phyloP scores from a whole-genome alignment of 1,284 basidiomycete species.

The Heterobasidion annosum region DNA sequence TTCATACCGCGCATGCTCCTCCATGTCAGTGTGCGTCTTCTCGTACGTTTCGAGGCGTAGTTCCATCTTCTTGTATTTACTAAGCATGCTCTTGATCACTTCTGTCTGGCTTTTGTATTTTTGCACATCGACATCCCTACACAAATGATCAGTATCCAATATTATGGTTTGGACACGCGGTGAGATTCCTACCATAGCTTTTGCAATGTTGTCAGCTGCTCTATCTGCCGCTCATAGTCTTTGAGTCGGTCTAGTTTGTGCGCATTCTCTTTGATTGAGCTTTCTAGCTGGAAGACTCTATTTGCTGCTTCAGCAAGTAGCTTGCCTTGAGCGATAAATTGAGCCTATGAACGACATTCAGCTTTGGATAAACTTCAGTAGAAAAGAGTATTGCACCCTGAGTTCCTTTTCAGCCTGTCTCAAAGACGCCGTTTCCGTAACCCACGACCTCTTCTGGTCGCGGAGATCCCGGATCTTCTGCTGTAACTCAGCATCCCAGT shows the following conservation, averaged over 20 bases:
- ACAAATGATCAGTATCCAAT: not conserved
- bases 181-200: slow-evolving; percentile 48
- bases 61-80: slow-evolving; percentile 54
- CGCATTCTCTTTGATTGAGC: slow-evolving; percentile 58
- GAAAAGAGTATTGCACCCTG: slow-evolving; percentile 30
- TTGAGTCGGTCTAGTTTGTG: slow-evolving; percentile 64
- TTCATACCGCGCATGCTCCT: slow-evolving; percentile 47
- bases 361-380: not conserved
- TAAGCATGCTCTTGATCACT: slow-evolving; percentile 44
- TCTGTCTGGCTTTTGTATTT: slow-evolving; percentile 58
- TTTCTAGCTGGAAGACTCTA: slow-evolving; percentile 53
- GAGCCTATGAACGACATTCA: slow-evolving; percentile 32
- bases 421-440: slow-evolving; percentile 49
- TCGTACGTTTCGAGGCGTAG: slow-evolving; percentile 49
- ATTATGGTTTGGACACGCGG: not conserved
- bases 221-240: slow-evolving; percentile 68
- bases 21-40: slow-evolving; percentile 37
- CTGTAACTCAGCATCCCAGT: slow-evolving; percentile 65
- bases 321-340: slow-evolving; percentile 58
- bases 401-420: slow-evolving; percentile 58
- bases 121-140: slow-evolving; percentile 65
- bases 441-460: slow-evolving; percentile 62
- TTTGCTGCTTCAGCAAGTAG: slow-evolving; percentile 53
- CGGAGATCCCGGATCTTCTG: slow-evolving; percentile 57
- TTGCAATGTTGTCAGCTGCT: slow-evolving; percentile 62